A percentile compares a stretch with the other conserved stretches of the same genome.
phyloP scores from a whole-genome alignment of 2,329 filamentous ascomycete species.

The Nothophaeocryptopus gaeumannii region DNA sequence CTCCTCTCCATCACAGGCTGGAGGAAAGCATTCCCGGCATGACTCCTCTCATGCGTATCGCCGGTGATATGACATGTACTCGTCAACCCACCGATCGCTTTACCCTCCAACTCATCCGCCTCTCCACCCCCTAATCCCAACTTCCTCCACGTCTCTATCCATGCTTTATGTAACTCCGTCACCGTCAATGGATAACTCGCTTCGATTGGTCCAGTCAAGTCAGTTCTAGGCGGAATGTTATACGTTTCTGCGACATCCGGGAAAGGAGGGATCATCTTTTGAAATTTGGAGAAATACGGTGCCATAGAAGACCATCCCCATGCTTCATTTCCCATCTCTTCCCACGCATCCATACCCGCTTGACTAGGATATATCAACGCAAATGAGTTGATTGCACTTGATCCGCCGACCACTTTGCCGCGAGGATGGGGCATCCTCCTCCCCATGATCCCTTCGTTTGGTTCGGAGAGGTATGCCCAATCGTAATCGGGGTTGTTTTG shows the following conservation, averaged over 20 bases:
- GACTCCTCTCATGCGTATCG: slow-evolving; percentile 26
- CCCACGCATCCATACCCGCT: slow-evolving; percentile 35
- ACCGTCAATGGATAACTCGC: not conserved
- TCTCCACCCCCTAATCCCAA: not conserved
- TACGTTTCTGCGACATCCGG: not conserved
- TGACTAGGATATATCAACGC: slow-evolving; percentile 29
- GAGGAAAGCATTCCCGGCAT: slow-evolving; percentile 32
- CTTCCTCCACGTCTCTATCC: not conserved
- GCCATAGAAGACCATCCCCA: no score
- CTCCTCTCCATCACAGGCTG: slow-evolving; percentile 23
- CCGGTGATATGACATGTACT: slow-evolving; percentile 3
- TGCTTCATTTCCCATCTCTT: slow-evolving; percentile 20
- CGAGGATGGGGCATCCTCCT: slow-evolving; percentile 28
- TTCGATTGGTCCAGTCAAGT: not conserved
- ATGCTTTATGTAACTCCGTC: not conserved
- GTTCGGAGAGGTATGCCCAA: slow-evolving; percentile 24
- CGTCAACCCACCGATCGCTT: not conserved
- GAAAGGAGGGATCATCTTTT: not conserved
- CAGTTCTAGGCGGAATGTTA: not conserved
- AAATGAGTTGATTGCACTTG: slow-evolving; percentile 38
- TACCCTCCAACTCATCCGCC: not conserved
- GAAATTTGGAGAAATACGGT: slow-evolving; percentile 12
- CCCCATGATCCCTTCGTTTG: slow-evolving; percentile 14
- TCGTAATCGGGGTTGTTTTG: slow-evolving; percentile 23
- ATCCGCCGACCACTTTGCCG: slow-evolving; percentile 41